A percentile compares a stretch with the other conserved stretches of the same genome.
Evolutionary conservation across 495 filamentous ascomycete species (phyloP).

Genomic region (Hypoxylon fragiforme): DNA sequence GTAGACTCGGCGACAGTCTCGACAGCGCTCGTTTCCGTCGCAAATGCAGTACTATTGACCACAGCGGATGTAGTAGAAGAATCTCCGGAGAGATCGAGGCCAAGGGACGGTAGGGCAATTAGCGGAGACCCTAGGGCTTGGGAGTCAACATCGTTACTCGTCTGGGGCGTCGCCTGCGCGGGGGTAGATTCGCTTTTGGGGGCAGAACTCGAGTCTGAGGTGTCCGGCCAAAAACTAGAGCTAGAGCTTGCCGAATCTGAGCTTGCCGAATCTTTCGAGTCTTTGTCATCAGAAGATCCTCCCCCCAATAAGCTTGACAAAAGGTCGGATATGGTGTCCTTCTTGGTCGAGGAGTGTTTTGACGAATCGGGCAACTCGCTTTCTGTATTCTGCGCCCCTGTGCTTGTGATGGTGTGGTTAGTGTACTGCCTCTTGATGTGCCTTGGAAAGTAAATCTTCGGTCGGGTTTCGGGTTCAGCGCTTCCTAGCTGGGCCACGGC

Average conservation of each 20-base stretch:
- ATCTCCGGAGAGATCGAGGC: conserved; percentile 13
- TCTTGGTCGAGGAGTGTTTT: conserved; percentile 35
- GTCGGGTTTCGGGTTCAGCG: conserved; percentile 47
- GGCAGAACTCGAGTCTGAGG: conserved; percentile 2
- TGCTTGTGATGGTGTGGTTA: conserved; percentile 52
- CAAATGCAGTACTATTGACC: conserved; percentile 16
- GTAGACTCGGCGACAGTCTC: conserved; percentile 21
- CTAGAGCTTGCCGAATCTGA: too few species aligned
- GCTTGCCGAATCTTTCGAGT: conserved; percentile 18
- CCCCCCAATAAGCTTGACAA: conserved; percentile 26
- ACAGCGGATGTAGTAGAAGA: conserved; percentile 17
- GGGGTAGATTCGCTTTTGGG: conserved; percentile 18
- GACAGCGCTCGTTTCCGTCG: conserved; percentile 15
- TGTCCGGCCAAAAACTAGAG: conserved; percentile 4
- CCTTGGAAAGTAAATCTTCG: conserved; percentile 62
- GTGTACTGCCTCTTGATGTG: conserved; percentile 60
- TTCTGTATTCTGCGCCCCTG: conserved; percentile 28
- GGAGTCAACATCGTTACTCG: conserved; percentile 14
- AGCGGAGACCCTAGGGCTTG: conserved; percentile 21
- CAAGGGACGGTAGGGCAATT: conserved; percentile 28
- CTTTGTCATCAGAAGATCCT: conserved; percentile 5
- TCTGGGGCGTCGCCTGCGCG: conserved; percentile 3
- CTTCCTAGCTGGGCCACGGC: conserved; percentile 53
- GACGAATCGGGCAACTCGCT: conserved; percentile 18
- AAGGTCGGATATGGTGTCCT: conserved; percentile 38